Evolutionary conservation across 1,139 yeast genomes (phyloP).

Genomic region (Kurtzmaniella quercitrusa): DNA sequence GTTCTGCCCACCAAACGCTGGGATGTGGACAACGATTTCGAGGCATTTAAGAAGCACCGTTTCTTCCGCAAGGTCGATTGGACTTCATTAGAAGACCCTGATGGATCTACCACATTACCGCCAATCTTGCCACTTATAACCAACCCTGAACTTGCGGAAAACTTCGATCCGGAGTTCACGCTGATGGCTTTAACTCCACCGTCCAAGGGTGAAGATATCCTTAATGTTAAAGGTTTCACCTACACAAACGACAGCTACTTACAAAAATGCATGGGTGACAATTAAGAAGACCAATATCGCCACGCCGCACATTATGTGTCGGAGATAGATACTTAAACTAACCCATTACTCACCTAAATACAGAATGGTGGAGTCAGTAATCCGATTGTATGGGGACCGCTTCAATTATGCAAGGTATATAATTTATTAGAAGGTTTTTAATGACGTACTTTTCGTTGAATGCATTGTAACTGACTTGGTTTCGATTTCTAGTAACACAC

Average conservation of each 20-base stretch:
- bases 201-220: constrained; percentile 20
- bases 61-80: constrained; percentile 81
- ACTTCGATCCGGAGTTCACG: constrained; percentile 86
- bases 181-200: constrained; percentile 57
- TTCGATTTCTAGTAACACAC: too few species aligned
- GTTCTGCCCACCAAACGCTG: constrained; percentile 74
- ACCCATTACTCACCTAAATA: too few species aligned
- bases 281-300: background rate
- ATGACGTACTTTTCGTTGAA: background rate
- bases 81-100: constrained; percentile 52
- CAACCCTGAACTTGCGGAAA: constrained; percentile 84
- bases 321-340: too few species aligned
- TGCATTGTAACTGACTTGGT: too few species aligned
- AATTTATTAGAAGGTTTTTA: background rate
- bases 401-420: too few species aligned
- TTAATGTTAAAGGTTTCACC: constrained; percentile 42
- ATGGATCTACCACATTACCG: constrained; percentile 40
- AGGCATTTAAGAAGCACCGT: constrained; percentile 58
- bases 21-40: constrained; percentile 55
- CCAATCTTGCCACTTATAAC: constrained; percentile 87
- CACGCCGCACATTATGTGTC: too few species aligned
- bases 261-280: constrained; percentile 6
- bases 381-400: too few species aligned
- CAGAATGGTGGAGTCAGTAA: too few species aligned
- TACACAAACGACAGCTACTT: constrained; percentile 40